Base-by-base conservation (phyloP, 2,329 filamentous ascomycete genomes). In the Microcera coccophila region DNA sequence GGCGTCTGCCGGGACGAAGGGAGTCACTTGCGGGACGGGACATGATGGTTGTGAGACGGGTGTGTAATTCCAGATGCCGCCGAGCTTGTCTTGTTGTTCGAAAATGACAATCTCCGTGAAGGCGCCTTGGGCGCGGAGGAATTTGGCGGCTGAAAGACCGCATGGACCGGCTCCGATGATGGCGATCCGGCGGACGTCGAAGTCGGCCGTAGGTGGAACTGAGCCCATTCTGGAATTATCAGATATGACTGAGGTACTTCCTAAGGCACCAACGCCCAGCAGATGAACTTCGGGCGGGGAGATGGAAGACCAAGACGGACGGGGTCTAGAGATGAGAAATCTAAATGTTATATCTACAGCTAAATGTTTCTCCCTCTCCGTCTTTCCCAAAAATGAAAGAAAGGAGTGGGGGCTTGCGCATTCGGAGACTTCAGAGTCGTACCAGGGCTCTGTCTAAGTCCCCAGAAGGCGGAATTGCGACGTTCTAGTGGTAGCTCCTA, bases 61-160 rank as follows among this genome's bases (percentile, higher is more conserved):
- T 49, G 76, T 82, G 63, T 94, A 90, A 58, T 89, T 85, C 91
- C 91, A 97, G 9, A 93, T 79, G 2, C 93, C 91, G 44, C 90
- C 91, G 5, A 85, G 78, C 36, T 79, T 75, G 34, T 75, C 70
- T 52, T 89, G 82, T 65, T 95, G 88, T 65, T 97, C 93, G 58
- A 86, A 94, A 29, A 96, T 66, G 46, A 82, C 78, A 46, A 97
- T 82, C 21, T 72, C 76, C 11, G 81, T 68, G 58, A 93, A 93
- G 1, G 62, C 52, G 28, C 71, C 59, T 74, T 84, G 89, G 1
- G 85, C 87, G 10, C 78, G 62, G 15, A 96, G 73, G 59, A 90
- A 90, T 73, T 89, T 93, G 40, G 88, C 88, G 18, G 85, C 81
- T 19, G 84, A 79, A 4, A 95, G 72, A 4, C 91, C 90, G 49